Evolutionary conservation across 148 eudicot genomes (phyloP), one percentile per base, ranked within the genome.

Genomic region (Talinum fruticosum): DNA sequence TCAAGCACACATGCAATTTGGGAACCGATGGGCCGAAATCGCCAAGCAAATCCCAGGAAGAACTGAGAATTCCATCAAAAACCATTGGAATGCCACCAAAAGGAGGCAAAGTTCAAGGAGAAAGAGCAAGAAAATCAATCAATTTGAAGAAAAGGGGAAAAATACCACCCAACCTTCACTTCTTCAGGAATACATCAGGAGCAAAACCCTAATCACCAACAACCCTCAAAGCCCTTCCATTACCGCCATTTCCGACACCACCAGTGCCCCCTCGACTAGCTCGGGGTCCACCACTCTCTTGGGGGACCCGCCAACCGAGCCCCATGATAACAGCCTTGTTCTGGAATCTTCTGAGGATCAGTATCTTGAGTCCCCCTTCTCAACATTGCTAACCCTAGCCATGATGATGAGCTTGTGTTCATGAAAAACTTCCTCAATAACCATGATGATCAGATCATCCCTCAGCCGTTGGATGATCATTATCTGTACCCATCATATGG

Each of bases 11-110:
- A 66, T 76, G 41, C 24, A 70, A 65, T 54, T 85, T 15, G 97
- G 95, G 2, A 94, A 92, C 80, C 80, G 66, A 87, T 94, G 98
- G 97, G 92, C 96, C 0, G 96, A 90, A 67, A 94, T 92, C 3
- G 96, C 97, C 0, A 87, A 88, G 74, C 24, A 37, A 30, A 89
- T 94, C 23, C 92, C 93, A 0, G 92, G 93, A 13, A 84, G 97
- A 57, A 88, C 87, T 16, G 97, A 92, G 69, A 92, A 94, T 59
- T 72, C 96, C 0, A 87, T 94, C 14, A 94, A 94, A 76, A 94
- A 94, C 49, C 98, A 92, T 68, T 94, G 96, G 97, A 92, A 94
- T 75, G 96, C 93, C 3, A 92, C 97, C 34, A 90, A 89, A 77
- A 84, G 98, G 32, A 89, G 84, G 78, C 94, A 87, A 41, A 85